Conservation (phyloP, 208 protist genomes). For the Acanthamoeba triangularis region DNA sequence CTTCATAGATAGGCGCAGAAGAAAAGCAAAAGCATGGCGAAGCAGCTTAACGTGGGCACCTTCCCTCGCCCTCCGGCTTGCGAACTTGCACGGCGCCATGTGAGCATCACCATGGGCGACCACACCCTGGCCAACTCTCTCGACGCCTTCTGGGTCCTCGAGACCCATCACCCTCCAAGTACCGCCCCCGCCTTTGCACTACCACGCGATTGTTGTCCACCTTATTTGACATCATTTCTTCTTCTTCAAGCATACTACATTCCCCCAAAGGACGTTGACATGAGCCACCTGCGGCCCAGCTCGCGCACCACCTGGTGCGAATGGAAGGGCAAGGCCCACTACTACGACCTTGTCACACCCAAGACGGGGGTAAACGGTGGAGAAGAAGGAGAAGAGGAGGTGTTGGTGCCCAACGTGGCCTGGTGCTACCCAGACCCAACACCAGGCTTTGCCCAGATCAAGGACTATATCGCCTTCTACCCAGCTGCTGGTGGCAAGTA, state of each 20-base stretch:
- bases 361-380: background rate
- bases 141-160: background rate
- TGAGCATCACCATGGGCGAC: background rate
- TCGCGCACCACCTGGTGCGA: background rate
- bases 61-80: background rate
- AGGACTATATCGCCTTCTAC: slow-evolving; percentile 14
- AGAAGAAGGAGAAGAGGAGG: too few relatives aligned
- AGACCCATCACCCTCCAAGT: slow-evolving; percentile 4
- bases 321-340: background rate
- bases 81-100: background rate
- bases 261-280: background rate
- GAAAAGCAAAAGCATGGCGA: too few relatives aligned
- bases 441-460: background rate
- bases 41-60: background rate
- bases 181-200: background rate
- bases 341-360: background rate
- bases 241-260: background rate
- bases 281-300: background rate
- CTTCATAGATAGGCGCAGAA: too few relatives aligned
- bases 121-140: background rate
- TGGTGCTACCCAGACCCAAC: background rate
- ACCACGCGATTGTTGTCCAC: background rate
- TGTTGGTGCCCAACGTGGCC: background rate
- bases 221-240: background rate
- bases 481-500: background rate